phyloP scores from a whole-genome alignment of 306 rosid genomes.

The Ormosia semicastrata region DNA sequence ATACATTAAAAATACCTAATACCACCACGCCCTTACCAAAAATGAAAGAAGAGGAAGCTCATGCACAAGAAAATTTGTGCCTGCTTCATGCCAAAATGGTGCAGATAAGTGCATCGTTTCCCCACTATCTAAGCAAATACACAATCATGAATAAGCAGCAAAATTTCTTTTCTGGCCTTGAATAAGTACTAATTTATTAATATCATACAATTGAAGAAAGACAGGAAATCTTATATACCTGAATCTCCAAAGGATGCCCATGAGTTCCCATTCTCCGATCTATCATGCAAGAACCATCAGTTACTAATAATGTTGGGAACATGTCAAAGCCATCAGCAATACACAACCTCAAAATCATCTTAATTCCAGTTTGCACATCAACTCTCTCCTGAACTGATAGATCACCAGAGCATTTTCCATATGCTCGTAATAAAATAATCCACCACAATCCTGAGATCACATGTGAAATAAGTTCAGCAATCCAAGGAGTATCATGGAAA shows the following conservation, averaged over 20 bases:
- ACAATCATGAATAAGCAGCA: not conserved
- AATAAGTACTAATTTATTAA: not conserved
- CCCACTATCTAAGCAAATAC: conserved; percentile 7
- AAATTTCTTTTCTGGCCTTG: conserved; percentile 7
- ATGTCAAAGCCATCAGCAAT: conserved; percentile 93
- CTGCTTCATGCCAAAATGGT: not conserved
- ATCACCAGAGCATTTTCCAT: conserved; percentile 84
- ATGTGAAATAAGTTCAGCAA: conserved; percentile 18
- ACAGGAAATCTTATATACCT: conserved; percentile 44
- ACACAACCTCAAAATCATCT: conserved; percentile 79
- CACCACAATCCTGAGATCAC: conserved; percentile 78
- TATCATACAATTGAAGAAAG: not conserved
- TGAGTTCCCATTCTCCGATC: conserved; percentile 96
- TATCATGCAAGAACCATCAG: conserved; percentile 92
- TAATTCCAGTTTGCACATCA: conserved; percentile 93
- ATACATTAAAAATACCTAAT: not conserved
- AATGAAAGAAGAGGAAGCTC: conserved; percentile 10
- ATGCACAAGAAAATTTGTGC: not conserved
- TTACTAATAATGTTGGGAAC: conserved; percentile 86
- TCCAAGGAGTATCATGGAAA: conserved; percentile 3
- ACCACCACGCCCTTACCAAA: not conserved
- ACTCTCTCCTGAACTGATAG: conserved; percentile 83
- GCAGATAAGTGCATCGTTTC: not conserved
- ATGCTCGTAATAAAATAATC: conserved; percentile 84
- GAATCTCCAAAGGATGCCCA: conserved; percentile 91